Evolutionary conservation across 2,329 filamentous ascomycete genomes (phyloP).

Genomic region (Colletotrichum brevisporum): DNA sequence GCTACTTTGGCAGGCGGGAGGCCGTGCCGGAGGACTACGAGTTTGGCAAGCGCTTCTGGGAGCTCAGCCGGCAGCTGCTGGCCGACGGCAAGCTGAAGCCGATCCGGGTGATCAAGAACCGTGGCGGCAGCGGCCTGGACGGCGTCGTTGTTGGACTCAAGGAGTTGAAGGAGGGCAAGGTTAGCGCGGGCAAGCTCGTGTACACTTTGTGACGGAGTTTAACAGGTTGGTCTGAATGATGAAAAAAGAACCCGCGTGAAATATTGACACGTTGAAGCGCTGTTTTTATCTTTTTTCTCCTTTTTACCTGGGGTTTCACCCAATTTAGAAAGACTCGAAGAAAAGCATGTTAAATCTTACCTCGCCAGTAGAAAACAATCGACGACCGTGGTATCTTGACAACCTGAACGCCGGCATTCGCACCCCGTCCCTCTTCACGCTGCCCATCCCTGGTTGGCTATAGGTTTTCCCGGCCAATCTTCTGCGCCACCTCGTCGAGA

Average conservation of each 20-base stretch:
- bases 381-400: constrained; percentile 32
- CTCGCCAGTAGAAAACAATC: background rate
- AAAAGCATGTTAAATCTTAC: background rate
- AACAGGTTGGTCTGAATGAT: background rate
- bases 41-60: constrained; percentile 52
- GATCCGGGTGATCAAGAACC: constrained; percentile 47
- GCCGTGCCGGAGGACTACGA: constrained; percentile 47
- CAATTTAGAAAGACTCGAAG: background rate
- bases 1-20: constrained; percentile 39
- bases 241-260: background rate
- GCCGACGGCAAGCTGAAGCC: constrained; percentile 52
- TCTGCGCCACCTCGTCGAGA: constrained; percentile 48
- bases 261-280: background rate
- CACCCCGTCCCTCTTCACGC: background rate
- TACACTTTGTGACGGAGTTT: constrained; percentile 48
- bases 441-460: background rate
- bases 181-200: constrained; percentile 60
- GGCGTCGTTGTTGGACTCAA: constrained; percentile 51
- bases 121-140: constrained; percentile 49
- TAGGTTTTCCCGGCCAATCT: constrained; percentile 32
- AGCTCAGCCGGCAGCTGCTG: constrained; percentile 50
- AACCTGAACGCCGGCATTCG: background rate
- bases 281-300: background rate
- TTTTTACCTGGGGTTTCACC: too few species aligned
- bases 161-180: constrained; percentile 49